These are phyloP conservation scores for Trichophyton schoenleinii DNA, from an alignment of 2,329 filamentous ascomycete genomes.

Conservation along the genomic window DNA sequence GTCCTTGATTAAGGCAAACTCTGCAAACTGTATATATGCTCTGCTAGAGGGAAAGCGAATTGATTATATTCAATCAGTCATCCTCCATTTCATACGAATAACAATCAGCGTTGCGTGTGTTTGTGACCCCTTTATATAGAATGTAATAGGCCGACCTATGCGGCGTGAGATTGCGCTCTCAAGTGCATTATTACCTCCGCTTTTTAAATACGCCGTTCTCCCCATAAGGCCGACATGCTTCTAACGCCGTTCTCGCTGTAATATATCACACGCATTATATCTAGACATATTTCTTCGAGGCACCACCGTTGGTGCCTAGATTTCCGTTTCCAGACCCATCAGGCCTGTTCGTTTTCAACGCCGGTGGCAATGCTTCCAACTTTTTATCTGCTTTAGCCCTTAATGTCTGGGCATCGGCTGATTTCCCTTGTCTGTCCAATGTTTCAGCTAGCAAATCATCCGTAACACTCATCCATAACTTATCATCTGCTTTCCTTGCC, in stretches of 20 bases:
- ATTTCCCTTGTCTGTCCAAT: constrained; percentile 58
- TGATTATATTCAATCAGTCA: neutral
- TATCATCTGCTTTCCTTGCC: constrained; percentile 56
- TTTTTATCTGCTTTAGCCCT: constrained; percentile 35
- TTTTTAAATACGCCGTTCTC: neutral
- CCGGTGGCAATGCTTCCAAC: constrained; percentile 26
- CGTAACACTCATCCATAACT: constrained; percentile 68
- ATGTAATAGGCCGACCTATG: neutral
- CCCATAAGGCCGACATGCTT: neutral
- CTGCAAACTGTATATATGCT: neutral
- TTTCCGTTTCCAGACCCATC: neutral
- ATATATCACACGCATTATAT: constrained; percentile 6
- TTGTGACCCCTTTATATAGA: no score
- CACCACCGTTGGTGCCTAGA: constrained; percentile 5
- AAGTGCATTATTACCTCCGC: neutral
- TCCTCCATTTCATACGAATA: no score
- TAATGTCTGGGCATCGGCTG: constrained; percentile 36
- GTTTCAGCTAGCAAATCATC: constrained; percentile 66
- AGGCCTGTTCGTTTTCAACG: constrained; percentile 20
- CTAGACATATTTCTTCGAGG: constrained; percentile 8
- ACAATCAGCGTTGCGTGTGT: no score
- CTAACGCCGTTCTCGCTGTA: neutral
- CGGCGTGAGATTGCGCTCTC: neutral
- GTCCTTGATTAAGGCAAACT: neutral
- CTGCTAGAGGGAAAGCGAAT: neutral